These are phyloP conservation scores for Pichia sp. DNA, from an alignment of 1,139 yeast genomes.

Conservation along the genomic window DNA sequence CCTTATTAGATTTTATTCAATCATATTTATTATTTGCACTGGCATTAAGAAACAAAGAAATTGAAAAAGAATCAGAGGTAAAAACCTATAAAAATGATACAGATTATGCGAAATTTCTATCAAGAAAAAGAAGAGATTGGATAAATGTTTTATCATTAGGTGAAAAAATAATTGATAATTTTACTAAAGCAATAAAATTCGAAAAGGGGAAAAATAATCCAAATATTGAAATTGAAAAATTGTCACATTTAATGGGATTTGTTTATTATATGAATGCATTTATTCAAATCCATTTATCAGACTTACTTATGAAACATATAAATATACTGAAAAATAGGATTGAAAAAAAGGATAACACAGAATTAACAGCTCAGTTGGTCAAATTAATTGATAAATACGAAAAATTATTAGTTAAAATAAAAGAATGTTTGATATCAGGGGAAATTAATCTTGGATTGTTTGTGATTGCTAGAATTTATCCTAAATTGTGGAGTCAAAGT, in stretches of 20 bases:
- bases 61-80: background rate
- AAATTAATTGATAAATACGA: constrained; percentile 1
- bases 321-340: background rate
- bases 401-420: background rate
- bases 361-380: background rate
- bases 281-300: constrained; percentile 10
- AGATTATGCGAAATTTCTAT: background rate
- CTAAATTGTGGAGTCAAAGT: constrained; percentile 8
- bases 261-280: constrained; percentile 16
- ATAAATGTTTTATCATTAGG: constrained; percentile 8
- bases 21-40: constrained; percentile 7
- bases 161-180: constrained; percentile 13
- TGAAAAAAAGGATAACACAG: background rate
- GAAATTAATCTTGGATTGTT: constrained; percentile 12
- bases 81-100: background rate
- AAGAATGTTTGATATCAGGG: constrained; percentile 10
- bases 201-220: background rate
- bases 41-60: constrained; percentile 8
- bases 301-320: constrained; percentile 7
- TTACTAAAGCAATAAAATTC: constrained; percentile 4
- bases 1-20: constrained; percentile 10
- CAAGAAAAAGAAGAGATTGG: constrained; percentile 20
- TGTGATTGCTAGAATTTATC: constrained; percentile 8
- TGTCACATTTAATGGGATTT: constrained; percentile 12
- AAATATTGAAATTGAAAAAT: background rate